Evolutionary conservation across 73 alveolate species (phyloP).

Genomic region (Uronychia setigera): DNA sequence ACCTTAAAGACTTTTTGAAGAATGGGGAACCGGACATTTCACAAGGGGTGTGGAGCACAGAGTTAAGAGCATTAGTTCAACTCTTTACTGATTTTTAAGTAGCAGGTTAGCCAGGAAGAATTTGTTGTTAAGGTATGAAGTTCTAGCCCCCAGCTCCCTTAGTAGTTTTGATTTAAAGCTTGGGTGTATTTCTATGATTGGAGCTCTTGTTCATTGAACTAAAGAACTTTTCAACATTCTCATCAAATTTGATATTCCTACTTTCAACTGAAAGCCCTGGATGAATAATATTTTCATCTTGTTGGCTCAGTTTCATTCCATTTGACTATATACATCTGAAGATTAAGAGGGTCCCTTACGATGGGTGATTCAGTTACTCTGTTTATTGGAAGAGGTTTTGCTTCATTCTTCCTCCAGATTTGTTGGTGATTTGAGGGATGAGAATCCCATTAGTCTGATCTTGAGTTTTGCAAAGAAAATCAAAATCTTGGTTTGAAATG

Average conservation of each 20-base stretch:
- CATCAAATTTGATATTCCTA: background rate
- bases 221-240: background rate
- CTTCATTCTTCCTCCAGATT: background rate
- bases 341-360: background rate
- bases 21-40: background rate
- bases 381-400: background rate
- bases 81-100: background rate
- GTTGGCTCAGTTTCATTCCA: no score
- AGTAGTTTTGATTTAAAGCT: background rate
- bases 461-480: background rate
- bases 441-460: background rate
- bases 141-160: no score
- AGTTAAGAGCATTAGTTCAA: background rate
- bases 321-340: no score
- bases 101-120: background rate
- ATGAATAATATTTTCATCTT: background rate
- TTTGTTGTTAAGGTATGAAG: no score
- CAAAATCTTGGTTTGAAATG: background rate
- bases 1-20: background rate
- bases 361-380: background rate
- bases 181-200: background rate
- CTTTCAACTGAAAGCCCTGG: background rate
- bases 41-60: background rate
- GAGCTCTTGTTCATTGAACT: background rate
- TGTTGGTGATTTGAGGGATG: no score